Base-by-base conservation (phyloP, 2,329 filamentous ascomycete species). In the Metarhizium humberi region DNA sequence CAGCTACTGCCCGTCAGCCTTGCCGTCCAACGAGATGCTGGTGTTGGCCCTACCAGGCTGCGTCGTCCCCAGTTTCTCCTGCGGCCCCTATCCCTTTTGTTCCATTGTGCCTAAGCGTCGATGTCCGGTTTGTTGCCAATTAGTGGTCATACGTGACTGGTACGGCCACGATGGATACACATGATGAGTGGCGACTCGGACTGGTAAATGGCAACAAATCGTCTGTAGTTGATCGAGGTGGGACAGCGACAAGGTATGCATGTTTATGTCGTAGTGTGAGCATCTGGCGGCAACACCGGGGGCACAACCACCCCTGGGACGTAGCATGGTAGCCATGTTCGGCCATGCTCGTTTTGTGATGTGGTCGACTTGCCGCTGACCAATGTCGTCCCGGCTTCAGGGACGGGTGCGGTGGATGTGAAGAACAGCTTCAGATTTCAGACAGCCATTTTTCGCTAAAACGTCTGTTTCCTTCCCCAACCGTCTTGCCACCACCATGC, bases 1-100 rank as follows among this genome's bases (percentile, higher is more conserved):
- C 55, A 55, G 56, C 58, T 53, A 38, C 32, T 32, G 52, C 57
- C 56, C 47, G 51, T 54, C 46, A 55, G 50, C 48, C 47, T 49
- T 40, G 29, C 42, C 36, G 53, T 57, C 53, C 56, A 57, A 57
- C 53, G 53, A 50, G 51, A 52, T 48, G 47, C 48, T 48, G 43
- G 50, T 34, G 51, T 45, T 47, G 51, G 51, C 51, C 51, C 42
- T 46, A 32, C 50, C 34, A 36, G 54, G 34, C 38, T 55, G 36
- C 49, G 14, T 49, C 16, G 25, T 25, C 50, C 42, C 43, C 25
- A 14, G 2, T 38, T 45, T 8, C 32, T 49, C 43, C 50, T 20
- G 45, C 46, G 36, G 36, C 45, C 48, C 53, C 50, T 55, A 50
- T 55, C 54, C 49, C 7, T 13, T 40, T 45, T 52, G 43, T 34